These are phyloP conservation scores for Cyberlindnera mrakii DNA, from an alignment of 805 yeast species.

Conservation along the genomic window DNA sequence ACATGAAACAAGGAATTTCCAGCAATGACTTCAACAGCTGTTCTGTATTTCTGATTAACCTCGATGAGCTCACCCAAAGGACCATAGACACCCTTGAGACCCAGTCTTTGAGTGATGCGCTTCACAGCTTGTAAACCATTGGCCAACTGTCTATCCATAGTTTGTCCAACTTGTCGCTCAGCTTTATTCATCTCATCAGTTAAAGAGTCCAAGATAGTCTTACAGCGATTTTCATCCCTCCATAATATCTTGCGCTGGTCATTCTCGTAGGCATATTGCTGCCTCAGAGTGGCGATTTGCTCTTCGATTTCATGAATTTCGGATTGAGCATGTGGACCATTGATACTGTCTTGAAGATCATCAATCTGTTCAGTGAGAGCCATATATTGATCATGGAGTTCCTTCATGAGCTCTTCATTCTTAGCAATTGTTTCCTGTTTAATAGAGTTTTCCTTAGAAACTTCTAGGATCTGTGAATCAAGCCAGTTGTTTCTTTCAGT, in stretches of 20 bases:
- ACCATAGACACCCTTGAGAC: constrained; percentile 67
- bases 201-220: constrained; percentile 49
- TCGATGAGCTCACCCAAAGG: constrained; percentile 78
- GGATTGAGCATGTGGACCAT: constrained; percentile 28
- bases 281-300: constrained; percentile 30
- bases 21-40: constrained; percentile 85
- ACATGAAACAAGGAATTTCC: constrained; percentile 83
- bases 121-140: constrained; percentile 66
- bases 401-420: constrained; percentile 8
- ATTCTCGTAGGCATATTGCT: constrained; percentile 36
- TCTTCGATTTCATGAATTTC: constrained; percentile 16
- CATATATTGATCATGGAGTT: constrained; percentile 15
- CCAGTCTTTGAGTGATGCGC: constrained; percentile 52
- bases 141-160: constrained; percentile 68
- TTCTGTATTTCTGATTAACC: constrained; percentile 75
- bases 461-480: constrained; percentile 36
- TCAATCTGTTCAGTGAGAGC: constrained; percentile 26
- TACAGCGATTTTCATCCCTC: constrained; percentile 70
- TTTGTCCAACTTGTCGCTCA: constrained; percentile 56
- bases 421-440: constrained; percentile 23
- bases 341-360: constrained; percentile 31
- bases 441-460: constrained; percentile 22
- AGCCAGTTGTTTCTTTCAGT: constrained; percentile 68
- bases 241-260: constrained; percentile 70
- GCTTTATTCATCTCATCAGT: constrained; percentile 50